Base-by-base conservation (phyloP, 1,284 basidiomycete species). In the Marasmius fiardii region DNA sequence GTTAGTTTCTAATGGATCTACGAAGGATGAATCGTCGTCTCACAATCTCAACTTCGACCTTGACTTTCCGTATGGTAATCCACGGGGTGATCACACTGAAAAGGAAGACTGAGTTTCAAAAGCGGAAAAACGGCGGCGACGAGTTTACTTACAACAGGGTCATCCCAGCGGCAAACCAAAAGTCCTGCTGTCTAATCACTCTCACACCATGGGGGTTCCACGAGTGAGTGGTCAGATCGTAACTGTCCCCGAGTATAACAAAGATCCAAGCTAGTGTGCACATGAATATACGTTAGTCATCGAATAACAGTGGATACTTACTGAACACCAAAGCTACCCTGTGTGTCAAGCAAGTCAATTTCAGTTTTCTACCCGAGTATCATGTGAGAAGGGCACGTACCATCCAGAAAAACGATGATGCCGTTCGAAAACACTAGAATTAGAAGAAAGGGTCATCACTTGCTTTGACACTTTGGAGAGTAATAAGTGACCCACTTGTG, bases 331-430 rank as follows among this genome's bases (percentile, higher is more conserved):
- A 6, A 7, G 11, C 39, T 14, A 41, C 20, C 47, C 47, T 49
- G 28, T 11, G 20, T 16, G 16, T 33, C 4, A 49, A 33, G 8
- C 24, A 33, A 16, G 75, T 63, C 60, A 81, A 83, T 87, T 31
- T 82, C 87, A 60, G 78, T 74, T 58, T 82, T 66, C 28, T 10
- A 31, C 5, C 5, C 28, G 28, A 31, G 28, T 4, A 18, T 90
- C n/a, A n/a, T n/a, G n/a, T n/a, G n/a, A 72, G 35, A 79, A 41
- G n/a, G 90, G 72, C 34, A 79, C 77, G 23, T 79, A 71, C 88
- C 89, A 91, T 39, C 88, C 89, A 52, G 85, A 76, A 67, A 90
- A 90, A 23, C 89, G 83, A 67, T 90, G 88, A 58, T 86, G 81
- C 49, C 85, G 79, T 66, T 90, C 88, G 63, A 89, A 89, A 24